These are phyloP conservation scores for Gossypium thurberi DNA, from an alignment of 345 rosid genomes.

Conservation along the genomic window DNA sequence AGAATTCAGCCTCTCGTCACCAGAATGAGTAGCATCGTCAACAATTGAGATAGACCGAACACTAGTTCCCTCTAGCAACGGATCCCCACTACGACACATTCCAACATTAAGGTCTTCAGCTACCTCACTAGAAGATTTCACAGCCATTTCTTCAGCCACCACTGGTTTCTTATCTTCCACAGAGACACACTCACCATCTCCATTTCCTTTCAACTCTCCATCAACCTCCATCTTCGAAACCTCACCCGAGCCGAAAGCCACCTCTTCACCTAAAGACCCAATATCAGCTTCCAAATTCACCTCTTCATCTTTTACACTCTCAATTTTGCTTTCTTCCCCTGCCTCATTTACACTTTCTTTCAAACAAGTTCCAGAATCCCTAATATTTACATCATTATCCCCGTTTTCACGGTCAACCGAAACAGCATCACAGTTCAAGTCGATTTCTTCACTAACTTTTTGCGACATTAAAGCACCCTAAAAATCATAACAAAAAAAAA, in stretches of 20 bases:
- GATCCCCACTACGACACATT: not conserved
- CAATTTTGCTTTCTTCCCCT: slow-evolving; percentile 3
- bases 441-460: slow-evolving; percentile 23
- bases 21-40: not conserved
- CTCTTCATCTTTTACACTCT: not conserved
- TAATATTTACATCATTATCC: not conserved
- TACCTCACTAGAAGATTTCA: not conserved
- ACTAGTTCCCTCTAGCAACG: not conserved
- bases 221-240: slow-evolving; percentile 4
- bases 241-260: slow-evolving; percentile 1
- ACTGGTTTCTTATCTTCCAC: not conserved
- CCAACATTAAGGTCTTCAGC: not conserved
- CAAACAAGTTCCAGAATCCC: not conserved
- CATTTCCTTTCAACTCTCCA: not conserved
- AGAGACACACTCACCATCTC: slow-evolving; percentile 2
- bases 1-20: slow-evolving; percentile 4
- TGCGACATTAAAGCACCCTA: slow-evolving; percentile 28
- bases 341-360: slow-evolving; percentile 9
- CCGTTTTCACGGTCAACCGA: slow-evolving; percentile 20
- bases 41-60: not conserved
- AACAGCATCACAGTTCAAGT: slow-evolving; percentile 35
- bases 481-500: not conserved
- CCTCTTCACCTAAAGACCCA: slow-evolving; percentile 10
- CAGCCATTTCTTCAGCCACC: not conserved
- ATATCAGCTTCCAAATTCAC: slow-evolving; percentile 11